phyloP scores from a whole-genome alignment of 208 protist genomes.

The Leishmania martiniquensis region DNA sequence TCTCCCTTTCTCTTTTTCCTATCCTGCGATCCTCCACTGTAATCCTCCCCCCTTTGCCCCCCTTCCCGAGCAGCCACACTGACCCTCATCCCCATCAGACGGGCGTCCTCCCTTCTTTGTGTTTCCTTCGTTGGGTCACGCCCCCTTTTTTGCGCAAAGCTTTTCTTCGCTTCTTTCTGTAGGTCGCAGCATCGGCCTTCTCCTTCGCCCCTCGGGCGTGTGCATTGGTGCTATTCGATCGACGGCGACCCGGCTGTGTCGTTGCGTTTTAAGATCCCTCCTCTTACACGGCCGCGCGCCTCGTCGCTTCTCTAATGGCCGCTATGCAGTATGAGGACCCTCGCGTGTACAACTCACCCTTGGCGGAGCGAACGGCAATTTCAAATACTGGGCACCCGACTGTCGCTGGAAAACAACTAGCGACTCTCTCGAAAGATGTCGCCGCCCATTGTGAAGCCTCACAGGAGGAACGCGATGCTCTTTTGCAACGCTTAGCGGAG shows the following conservation, averaged over 20 bases:
- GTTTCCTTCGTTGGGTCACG: neutral
- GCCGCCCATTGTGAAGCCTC: neutral
- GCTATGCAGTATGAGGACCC: neutral
- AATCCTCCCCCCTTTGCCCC: too few relatives aligned
- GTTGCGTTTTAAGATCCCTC: neutral
- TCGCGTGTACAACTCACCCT: neutral
- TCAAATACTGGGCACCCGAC: neutral
- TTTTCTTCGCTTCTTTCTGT: neutral
- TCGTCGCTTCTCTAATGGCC: neutral
- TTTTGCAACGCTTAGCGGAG: neutral
- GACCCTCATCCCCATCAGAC: neutral
- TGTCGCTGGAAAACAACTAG: neutral
- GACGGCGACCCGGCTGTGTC: too few relatives aligned
- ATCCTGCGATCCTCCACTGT: too few relatives aligned
- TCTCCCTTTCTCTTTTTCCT: neutral
- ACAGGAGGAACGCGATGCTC: neutral
- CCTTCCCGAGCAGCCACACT: neutral
- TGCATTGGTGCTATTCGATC: too few relatives aligned
- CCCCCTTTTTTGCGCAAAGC: neutral
- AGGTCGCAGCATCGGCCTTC: neutral
- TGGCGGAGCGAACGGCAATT: neutral
- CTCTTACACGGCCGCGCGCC: neutral
- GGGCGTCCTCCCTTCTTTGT: neutral
- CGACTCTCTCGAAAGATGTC: neutral
- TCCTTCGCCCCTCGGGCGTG: too few relatives aligned